Base-by-base conservation (phyloP, 2,329 filamentous ascomycete species). In the Ceratocystiopsis brevicomis region DNA sequence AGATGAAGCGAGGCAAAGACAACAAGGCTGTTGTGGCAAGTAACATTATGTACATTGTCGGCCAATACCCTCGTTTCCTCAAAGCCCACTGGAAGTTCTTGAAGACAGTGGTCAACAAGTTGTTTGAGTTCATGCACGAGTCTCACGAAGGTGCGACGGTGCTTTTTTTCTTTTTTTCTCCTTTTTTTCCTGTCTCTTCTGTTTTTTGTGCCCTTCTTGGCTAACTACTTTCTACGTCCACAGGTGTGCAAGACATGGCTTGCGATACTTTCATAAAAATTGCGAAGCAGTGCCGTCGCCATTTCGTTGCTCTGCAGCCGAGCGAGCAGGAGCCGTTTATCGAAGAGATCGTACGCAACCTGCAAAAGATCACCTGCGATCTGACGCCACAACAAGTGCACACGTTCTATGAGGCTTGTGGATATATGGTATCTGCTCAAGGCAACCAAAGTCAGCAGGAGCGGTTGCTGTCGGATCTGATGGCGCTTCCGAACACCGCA, bases 181-280 rank as follows among this genome's bases (percentile, higher is more conserved):
- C n/a, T n/a, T n/a, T n/a, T n/a, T n/a, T n/a, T n/a, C n/a, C n/a
- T 30, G 25, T 30, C 2, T 8, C 25, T 30, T 30, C 10, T 10
- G 10, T 32, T 17, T 30, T 16, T 32, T 19, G 10, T 32, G n/a
- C 21, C n/a, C n/a, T n/a, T n/a, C n/a, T 30, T 30, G 5, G 14
- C n/a, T 18, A 10, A 14, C 32, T 13, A 18, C 37, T 14, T 34
- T 13, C 16, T 1, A 34, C 32, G 39, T 12, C 25, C 25, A 48
- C 50, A 81, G 78, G 85, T 67, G 90, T 98, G 21, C 92, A 98
- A 63, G 90, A 98, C 63, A 98, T 98, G 92, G 90, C 90, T 55
- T 98, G 90, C 59, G 92, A 98, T 62, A 98, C 90, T 0, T 98
- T 98, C 56, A 98, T 98, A 64, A 98, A 98, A 69, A 98, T 98